Evolutionary conservation across 2,329 filamentous ascomycete species (phyloP).

Genomic region (Claviceps sp.): DNA sequence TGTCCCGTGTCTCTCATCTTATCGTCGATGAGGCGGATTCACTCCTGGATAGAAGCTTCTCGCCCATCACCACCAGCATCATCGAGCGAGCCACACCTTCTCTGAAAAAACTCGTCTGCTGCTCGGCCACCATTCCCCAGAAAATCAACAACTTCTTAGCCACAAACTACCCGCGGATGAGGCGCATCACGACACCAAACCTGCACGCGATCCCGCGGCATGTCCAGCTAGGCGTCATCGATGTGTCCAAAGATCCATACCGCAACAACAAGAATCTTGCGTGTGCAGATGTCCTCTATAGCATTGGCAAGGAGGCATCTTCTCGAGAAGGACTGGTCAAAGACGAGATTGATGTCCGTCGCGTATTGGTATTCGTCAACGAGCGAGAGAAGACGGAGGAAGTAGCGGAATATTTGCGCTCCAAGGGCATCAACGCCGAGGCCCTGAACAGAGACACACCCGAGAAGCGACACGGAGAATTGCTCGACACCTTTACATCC

Average conservation of each 20-base stretch:
- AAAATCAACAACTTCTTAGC: constrained; percentile 78
- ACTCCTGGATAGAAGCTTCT: constrained; percentile 85
- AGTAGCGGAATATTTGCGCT: constrained; percentile 62
- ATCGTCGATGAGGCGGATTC: constrained; percentile 95
- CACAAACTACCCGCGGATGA: constrained; percentile 68
- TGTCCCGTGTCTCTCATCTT: constrained; percentile 81
- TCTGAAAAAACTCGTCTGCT: constrained; percentile 75
- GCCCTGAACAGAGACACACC: constrained; percentile 76
- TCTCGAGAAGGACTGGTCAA: constrained; percentile 42
- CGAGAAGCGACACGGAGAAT: constrained; percentile 63
- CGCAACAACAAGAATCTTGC: constrained; percentile 84
- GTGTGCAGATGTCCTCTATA: constrained; percentile 89
- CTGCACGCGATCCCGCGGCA: constrained; percentile 90
- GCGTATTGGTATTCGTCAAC: constrained; percentile 92
- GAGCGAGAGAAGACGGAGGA: constrained; percentile 81
- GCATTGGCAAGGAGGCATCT: constrained; percentile 66
- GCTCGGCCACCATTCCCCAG: constrained; percentile 89
- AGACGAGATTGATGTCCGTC: constrained; percentile 55
- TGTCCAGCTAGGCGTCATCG: constrained; percentile 85
- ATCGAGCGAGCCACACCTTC: constrained; percentile 72
- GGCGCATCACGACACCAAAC: constrained; percentile 84
- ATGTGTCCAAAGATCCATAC: constrained; percentile 86
- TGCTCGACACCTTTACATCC: constrained; percentile 61
- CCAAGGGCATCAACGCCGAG: constrained; percentile 79
- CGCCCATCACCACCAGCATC: constrained; percentile 67